phyloP scores from a whole-genome alignment of 75 land plant species.

The Pseudotsuga menziesii region DNA sequence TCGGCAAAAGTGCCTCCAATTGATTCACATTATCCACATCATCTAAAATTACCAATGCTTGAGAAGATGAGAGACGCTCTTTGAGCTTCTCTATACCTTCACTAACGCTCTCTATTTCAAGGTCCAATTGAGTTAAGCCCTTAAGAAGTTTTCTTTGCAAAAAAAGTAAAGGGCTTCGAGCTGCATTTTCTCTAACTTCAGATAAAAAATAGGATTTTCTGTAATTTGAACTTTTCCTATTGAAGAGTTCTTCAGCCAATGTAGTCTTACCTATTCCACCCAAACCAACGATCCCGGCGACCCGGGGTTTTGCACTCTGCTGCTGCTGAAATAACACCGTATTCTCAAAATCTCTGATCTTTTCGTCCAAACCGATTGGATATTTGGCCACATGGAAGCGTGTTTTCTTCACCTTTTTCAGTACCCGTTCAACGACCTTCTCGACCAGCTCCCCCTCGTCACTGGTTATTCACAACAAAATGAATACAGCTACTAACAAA shows the following conservation, averaged over 20 bases:
- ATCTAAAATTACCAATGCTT: constrained; percentile 6
- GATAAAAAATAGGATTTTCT: background rate
- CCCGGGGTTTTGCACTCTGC: no score
- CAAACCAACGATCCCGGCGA: no score
- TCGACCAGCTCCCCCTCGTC: no score
- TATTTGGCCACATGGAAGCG: no score
- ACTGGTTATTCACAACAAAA: no score
- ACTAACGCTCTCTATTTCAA: background rate
- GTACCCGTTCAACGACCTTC: no score
- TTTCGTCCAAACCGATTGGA: no score
- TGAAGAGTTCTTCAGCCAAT: background rate
- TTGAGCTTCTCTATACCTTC: background rate
- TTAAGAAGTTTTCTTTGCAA: background rate
- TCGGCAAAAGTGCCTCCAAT: background rate
- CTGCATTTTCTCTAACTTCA: background rate
- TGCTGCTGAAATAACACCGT: no score
- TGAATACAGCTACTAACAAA: no score
- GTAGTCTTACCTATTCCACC: background rate
- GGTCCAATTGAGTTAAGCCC: background rate
- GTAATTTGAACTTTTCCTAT: background rate
- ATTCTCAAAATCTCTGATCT: no score
- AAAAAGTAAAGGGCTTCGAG: background rate
- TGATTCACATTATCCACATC: background rate
- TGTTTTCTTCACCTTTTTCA: no score
- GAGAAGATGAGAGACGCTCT: background rate